Base-by-base conservation (phyloP, 805 yeast species). In the Maudiozyma serrabonitensis region DNA sequence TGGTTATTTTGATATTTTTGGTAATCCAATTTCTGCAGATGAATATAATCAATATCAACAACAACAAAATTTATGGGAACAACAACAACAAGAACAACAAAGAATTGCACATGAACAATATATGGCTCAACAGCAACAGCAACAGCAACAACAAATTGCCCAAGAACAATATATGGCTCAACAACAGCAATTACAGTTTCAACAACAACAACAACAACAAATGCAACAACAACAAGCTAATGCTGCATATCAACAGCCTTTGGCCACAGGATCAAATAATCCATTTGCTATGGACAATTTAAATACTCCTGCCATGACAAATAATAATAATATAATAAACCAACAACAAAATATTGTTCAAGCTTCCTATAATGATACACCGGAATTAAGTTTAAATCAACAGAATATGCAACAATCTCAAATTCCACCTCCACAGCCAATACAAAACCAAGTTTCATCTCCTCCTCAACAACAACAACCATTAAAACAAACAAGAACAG, bases 231-330 rank as follows among this genome's bases (percentile, higher is more conserved):
- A 46, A 39, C 51, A 41, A 19, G 19, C 62, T 62, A 45, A 70
- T 62, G 18, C 68, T 55, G 52, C 69, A 21, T 42, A 67, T 49
- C 75, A 68, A 43, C 67, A 63, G 52, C 87, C 88, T 3, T 69
- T 81, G 56, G 74, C 76, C 52, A 82, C 89, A 0, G 89, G 90
- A 2, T 75, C 87, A 21, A 84, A 84, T 66, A 86, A 84, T 64
- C 93, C 95, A 44, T 85, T 85, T 66, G 87, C 91, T 0, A 54
- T 77, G 48, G 57, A 56, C 42, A 53, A 56, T 44, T 37, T 47
- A 44, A 15, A 21, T 38, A 23, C 50, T 42, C 52, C 50, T 28
- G 32, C 8, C 9, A 3, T 21, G 23, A 4, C 23, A 21, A 21
- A 21, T 21, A 21, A 21, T 21, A 21, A 21, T 4, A 21, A 21